Evolutionary conservation across 169 alveolate species (phyloP).

Genomic region (Plasmodium reichenowi): DNA sequence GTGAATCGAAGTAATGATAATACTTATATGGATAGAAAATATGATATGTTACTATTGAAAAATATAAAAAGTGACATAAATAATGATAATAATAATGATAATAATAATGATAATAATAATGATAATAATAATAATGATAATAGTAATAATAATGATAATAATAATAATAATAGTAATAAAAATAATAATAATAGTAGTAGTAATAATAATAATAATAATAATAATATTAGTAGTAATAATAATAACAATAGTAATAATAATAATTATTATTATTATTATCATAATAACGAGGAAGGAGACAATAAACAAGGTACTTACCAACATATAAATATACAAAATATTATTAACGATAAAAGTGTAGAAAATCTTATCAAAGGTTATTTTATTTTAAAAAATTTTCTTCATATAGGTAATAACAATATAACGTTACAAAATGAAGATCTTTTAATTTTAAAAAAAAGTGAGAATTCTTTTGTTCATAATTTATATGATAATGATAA

Average conservation of each 20-base stretch:
- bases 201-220: background rate
- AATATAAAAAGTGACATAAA: background rate
- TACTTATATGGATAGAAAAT: constrained; percentile 16
- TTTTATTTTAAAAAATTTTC: constrained; percentile 42
- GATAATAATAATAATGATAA: background rate
- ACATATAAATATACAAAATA: constrained; percentile 28
- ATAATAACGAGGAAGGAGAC: too few relatives aligned
- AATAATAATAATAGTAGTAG: too few relatives aligned
- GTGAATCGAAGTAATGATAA: constrained; percentile 23
- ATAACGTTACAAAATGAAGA: constrained; percentile 44
- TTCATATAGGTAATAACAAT: constrained; percentile 22
- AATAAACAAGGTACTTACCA: background rate
- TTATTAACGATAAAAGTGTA: constrained; percentile 38
- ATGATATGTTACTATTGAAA: background rate
- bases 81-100: background rate
- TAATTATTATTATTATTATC: too few relatives aligned
- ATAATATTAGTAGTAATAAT: background rate
- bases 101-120: background rate
- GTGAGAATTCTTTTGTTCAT: constrained; percentile 19
- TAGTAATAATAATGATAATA: background rate
- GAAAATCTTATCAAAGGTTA: constrained; percentile 46
- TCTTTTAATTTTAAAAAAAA: constrained; percentile 32
- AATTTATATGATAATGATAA: constrained; percentile 32
- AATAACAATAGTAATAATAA: background rate
- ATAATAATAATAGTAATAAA: background rate